phyloP scores from a whole-genome alignment of 2,329 filamentous ascomycete species.

The Metarhizium guizhouense region DNA sequence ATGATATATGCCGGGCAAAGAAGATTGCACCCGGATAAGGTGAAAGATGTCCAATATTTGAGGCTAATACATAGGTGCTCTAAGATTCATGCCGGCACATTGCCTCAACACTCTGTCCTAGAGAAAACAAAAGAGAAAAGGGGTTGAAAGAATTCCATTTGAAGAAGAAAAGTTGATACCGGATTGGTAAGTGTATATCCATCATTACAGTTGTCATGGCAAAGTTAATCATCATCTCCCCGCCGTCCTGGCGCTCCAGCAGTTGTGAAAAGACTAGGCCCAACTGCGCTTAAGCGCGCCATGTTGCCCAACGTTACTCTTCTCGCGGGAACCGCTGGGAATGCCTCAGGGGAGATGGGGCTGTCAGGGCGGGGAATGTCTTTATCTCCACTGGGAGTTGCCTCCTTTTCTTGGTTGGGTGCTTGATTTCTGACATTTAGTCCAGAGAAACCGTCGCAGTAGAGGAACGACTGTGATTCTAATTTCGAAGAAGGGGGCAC shows the following conservation, averaged over 20 bases:
- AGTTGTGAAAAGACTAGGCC: slow-evolving; percentile 13
- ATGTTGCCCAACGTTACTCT: slow-evolving; percentile 23
- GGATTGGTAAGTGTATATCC: not conserved
- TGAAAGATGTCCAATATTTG: not conserved
- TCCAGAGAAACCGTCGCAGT: slow-evolving; percentile 4
- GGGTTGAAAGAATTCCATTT: not conserved
- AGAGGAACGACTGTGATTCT: slow-evolving; percentile 8
- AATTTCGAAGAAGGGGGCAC: slow-evolving; percentile 7
- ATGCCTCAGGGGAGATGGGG: slow-evolving; percentile 25
- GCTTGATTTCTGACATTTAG: not conserved
- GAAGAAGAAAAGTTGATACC: not conserved
- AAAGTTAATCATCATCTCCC: slow-evolving; percentile 30
- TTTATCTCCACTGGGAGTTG: slow-evolving; percentile 11
- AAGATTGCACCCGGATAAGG: not conserved
- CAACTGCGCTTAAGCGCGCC: slow-evolving; percentile 28
- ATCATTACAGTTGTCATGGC: not conserved
- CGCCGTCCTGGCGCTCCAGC: slow-evolving; percentile 24
- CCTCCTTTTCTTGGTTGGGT: slow-evolving; percentile 1
- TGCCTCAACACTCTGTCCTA: not conserved
- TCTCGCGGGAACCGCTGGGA: slow-evolving; percentile 15
- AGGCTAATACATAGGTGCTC: not conserved
- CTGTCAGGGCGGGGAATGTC: slow-evolving; percentile 33
- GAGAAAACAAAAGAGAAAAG: not conserved
- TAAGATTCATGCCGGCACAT: not conserved
- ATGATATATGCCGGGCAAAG: not conserved